Conservation (phyloP, 345 rosid species). For the Psidium friedrichsthalianum region DNA sequence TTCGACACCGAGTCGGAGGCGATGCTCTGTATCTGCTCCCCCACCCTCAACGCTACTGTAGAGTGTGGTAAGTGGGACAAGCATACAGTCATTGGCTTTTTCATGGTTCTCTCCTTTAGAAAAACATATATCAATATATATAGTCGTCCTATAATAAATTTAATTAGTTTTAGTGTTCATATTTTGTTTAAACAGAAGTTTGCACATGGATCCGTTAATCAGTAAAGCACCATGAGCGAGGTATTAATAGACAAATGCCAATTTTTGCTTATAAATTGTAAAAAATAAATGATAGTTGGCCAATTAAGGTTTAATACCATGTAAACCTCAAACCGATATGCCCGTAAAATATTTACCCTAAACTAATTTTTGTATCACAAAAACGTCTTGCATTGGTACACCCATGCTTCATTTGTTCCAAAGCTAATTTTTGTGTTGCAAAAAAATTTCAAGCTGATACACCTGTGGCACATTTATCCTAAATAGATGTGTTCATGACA, state of each 20-base stretch:
- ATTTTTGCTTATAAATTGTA: not conserved
- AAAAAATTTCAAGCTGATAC: no score
- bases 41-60: conserved; percentile 42
- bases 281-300: not conserved
- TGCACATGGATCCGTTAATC: not conserved
- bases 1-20: conserved; percentile 64
- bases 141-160: not conserved
- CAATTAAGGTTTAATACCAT: no score
- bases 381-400: no score
- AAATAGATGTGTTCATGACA: no score
- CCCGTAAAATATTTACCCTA: no score
- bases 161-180: not conserved
- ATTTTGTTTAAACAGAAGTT: not conserved
- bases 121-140: not conserved
- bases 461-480: no score
- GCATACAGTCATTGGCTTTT: not conserved
- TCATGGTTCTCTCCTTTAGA: not conserved
- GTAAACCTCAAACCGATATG: no score
- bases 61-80: conserved; percentile 45
- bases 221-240: not conserved
- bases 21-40: conserved; percentile 62
- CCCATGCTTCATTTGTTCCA: not conserved
- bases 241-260: not conserved
- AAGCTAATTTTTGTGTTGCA: no score
- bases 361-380: no score